Evolutionary conservation across 2,329 filamentous ascomycete species (phyloP).

Genomic region (Rosellinia necatrix): DNA sequence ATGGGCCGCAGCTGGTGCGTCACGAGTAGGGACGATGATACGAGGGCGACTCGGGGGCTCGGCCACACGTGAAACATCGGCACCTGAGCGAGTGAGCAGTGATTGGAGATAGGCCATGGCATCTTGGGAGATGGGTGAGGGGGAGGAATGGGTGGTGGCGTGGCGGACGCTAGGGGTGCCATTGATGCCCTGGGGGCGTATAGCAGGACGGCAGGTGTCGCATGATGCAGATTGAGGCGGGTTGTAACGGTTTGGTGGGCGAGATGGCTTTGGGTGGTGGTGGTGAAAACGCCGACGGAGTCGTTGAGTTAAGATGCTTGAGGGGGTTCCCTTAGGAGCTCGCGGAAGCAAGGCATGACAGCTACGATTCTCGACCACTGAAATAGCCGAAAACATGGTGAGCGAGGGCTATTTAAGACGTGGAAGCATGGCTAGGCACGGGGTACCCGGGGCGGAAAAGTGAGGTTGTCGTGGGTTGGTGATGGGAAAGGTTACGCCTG

Average conservation of each 20-base stretch:
- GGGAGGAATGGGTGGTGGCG: slow-evolving; percentile 13
- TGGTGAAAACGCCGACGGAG: slow-evolving; percentile 30
- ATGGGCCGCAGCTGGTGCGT: neutral
- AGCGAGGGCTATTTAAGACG: neutral
- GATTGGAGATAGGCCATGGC: slow-evolving; percentile 21
- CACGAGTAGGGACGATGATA: neutral
- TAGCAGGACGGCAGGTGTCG: neutral
- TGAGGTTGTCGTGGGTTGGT: neutral
- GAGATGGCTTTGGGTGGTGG: neutral
- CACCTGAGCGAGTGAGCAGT: slow-evolving; percentile 10
- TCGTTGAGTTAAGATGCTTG: slow-evolving; percentile 34
- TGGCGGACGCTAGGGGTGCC: slow-evolving; percentile 1
- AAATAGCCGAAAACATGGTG: slow-evolving; percentile 31
- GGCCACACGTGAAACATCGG: neutral
- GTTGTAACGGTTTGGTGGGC: neutral
- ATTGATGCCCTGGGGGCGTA: neutral
- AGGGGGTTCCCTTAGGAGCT: slow-evolving; percentile 35
- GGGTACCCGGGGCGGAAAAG: neutral
- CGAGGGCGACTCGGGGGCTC: neutral
- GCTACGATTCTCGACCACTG: slow-evolving; percentile 32
- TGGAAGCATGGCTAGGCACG: neutral
- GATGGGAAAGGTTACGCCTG: too few species aligned
- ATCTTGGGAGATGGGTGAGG: slow-evolving; percentile 14
- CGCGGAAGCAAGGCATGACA: slow-evolving; percentile 31
- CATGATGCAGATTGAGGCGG: neutral